phyloP scores from a whole-genome alignment of 83 land plant species.

The Diphasiastrum complanatum region DNA sequence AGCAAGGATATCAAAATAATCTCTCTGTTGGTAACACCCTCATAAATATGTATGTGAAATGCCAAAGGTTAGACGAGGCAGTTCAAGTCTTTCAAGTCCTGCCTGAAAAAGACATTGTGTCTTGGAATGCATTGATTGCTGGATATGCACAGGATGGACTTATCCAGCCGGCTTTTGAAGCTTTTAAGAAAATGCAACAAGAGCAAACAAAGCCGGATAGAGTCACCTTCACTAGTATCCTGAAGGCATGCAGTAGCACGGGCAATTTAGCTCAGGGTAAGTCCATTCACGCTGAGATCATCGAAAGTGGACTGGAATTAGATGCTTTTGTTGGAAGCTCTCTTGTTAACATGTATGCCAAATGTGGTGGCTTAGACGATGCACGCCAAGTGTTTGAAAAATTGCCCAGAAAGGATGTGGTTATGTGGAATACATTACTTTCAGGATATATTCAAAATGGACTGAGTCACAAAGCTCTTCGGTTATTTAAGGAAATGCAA shows the following conservation, averaged over 20 bases:
- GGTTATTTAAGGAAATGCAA: conserved; percentile 37
- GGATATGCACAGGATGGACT: not conserved
- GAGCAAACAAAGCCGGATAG: not conserved
- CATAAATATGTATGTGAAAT: too few species aligned
- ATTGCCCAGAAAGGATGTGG: not conserved
- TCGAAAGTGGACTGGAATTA: not conserved
- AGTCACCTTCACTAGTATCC: not conserved
- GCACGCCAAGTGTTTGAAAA: too few species aligned
- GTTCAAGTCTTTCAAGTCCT: not conserved
- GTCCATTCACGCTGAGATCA: not conserved
- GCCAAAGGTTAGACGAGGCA: not conserved
- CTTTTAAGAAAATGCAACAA: not conserved
- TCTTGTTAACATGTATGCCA: too few species aligned
- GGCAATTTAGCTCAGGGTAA: not conserved
- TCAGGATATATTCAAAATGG: conserved; percentile 16
- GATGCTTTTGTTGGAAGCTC: not conserved
- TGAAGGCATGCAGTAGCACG: not conserved
- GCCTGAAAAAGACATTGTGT: not conserved
- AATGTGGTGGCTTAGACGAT: too few species aligned
- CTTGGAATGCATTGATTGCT: too few species aligned
- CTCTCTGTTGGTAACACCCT: not conserved
- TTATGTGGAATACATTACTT: not conserved
- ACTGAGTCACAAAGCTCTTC: conserved; percentile 33
- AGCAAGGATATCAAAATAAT: not conserved
- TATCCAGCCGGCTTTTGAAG: not conserved